Conservation (phyloP, 192 early-diverging fungal genomes). For the Umbelopsis vinacea region DNA sequence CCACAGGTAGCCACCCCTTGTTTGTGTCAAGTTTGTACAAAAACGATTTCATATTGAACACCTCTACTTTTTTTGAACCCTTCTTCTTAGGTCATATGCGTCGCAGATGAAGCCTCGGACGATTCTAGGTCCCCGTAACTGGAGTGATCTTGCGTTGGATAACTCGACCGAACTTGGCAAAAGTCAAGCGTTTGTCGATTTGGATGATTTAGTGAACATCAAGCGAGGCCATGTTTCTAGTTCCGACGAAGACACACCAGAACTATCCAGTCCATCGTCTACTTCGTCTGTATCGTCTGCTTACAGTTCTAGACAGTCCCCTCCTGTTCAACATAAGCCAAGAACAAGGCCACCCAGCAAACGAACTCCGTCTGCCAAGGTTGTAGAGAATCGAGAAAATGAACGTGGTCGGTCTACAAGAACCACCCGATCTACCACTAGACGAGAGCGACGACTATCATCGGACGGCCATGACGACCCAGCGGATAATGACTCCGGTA, state of each 20-base stretch:
- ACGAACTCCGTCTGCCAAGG: conserved; percentile 13
- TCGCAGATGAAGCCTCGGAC: conserved; percentile 24
- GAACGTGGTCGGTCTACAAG: neutral
- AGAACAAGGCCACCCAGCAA: conserved; percentile 14
- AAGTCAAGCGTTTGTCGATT: conserved; percentile 7
- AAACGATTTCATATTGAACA: neutral
- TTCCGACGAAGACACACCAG: conserved; percentile 22
- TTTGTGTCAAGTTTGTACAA: neutral
- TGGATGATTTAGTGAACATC: conserved; percentile 21
- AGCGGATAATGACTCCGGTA: neutral
- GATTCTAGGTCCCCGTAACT: conserved; percentile 16
- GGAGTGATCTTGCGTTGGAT: conserved; percentile 8
- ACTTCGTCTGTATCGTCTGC: conserved; percentile 19
- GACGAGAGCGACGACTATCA: conserved; percentile 8
- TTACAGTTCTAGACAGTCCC: conserved; percentile 18
- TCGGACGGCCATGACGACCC: neutral
- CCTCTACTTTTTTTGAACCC: neutral
- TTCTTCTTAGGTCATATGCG: conserved; percentile 16
- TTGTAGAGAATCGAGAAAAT: conserved; percentile 17
- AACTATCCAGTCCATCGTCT: conserved; percentile 19
- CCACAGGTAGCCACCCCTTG: conserved; percentile 2
- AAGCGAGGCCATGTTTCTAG: conserved; percentile 7
- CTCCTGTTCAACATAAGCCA: conserved; percentile 20
- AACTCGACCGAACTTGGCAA: neutral
- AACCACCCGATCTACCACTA: conserved; percentile 13